Base-by-base conservation (phyloP, 495 filamentous ascomycete species). In the Trichoderma virens region DNA sequence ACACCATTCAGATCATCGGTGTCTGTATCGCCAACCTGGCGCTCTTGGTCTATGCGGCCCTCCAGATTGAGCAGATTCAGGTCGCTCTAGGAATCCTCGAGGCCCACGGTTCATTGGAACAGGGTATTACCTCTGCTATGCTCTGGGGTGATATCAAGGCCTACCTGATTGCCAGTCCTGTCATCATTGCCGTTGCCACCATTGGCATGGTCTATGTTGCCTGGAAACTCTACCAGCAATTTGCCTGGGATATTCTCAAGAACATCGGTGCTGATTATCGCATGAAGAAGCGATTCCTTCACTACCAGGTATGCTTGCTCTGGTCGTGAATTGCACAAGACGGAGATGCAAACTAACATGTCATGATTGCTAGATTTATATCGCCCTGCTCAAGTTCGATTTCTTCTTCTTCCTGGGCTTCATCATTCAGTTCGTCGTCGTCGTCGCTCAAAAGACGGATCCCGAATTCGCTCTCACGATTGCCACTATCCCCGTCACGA, bases 321-420 rank as follows among this genome's bases (percentile, higher is more conserved):
- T 31, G 27, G 16, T 61, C 31, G 18, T 25, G 27, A 39, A 35
- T 25, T 32, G 51, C 7, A 56, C 69, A 63, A 38, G 16, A 4
- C 39, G 34, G 65, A 51, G 73, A n/a, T n/a, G n/a, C 82, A 67
- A 85, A 64, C 30, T 3, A 23, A n/a, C 39, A 47, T 8, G 27
- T 61, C 39, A 47, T 8, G 27, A 61, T n/a, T 56, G 3, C 28
- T 67, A 98, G 93, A 92, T 98, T 71, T 98, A 97, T 77, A 97
- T 98, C 70, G 90, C 95, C 39, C 84, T 98, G 11, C 82, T 98
- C 62, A 98, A 98, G 75, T 98, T 98, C 75, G 94, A 98, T 78
- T 98, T 98, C 75, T 98, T 98, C 84, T 97, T 98, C 83, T 98
- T 98, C 84, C 85, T 98, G 61, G 94, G 92, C 16, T 98, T 98